These are phyloP conservation scores for Candida yuanshanica DNA, from an alignment of 805 yeast genomes.

Conservation along the genomic window DNA sequence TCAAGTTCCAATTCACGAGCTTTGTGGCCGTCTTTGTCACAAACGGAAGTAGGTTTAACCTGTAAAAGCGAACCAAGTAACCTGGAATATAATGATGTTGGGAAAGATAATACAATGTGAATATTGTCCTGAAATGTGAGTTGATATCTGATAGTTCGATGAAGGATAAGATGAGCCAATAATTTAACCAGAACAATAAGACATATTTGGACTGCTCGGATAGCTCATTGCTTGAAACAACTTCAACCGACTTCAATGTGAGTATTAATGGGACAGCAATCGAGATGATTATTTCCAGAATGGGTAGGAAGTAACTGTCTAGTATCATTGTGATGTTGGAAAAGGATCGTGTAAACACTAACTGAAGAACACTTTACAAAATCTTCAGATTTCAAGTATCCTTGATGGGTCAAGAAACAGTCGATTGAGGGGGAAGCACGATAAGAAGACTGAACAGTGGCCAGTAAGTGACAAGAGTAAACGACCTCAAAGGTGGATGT, in stretches of 20 bases:
- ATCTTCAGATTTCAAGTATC: background rate
- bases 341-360: background rate
- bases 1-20: slow-evolving; percentile 1
- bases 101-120: slow-evolving; percentile 12
- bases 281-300: slow-evolving; percentile 9
- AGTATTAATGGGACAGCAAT: slow-evolving; percentile 15
- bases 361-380: background rate
- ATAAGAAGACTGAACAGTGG: background rate
- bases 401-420: background rate
- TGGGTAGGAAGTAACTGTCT: slow-evolving; percentile 12
- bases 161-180: slow-evolving; percentile 16
- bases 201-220: slow-evolving; percentile 2
- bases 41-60: slow-evolving; percentile 3
- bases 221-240: background rate
- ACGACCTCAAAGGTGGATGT: too few relatives aligned
- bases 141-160: slow-evolving; percentile 11
- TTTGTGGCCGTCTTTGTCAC: background rate
- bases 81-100: background rate
- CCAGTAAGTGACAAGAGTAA: background rate
- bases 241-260: slow-evolving; percentile 17
- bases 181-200: slow-evolving; percentile 17
- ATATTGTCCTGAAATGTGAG: slow-evolving; percentile 10
- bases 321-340: slow-evolving; percentile 7
- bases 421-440: background rate
- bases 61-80: slow-evolving; percentile 11